Evolutionary conservation across 163 green algal genomes (phyloP).

Genomic region (Prototheca wickerhamii): DNA sequence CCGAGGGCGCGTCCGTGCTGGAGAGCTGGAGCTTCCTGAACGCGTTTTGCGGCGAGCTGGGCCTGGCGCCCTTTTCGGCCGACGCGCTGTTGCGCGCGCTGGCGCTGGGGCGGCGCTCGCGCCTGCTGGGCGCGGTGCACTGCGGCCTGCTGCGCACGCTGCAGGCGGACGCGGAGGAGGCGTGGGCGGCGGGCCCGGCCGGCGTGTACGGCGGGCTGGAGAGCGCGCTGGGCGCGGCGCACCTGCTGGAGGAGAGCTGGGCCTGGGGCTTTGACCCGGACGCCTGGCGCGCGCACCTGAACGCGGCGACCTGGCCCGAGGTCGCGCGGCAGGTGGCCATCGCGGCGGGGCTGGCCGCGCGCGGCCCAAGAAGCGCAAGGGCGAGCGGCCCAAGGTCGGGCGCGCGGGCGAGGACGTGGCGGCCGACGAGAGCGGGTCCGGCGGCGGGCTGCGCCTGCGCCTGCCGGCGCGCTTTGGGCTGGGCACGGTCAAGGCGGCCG

Average conservation of each 20-base stretch:
- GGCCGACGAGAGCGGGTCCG: conserved; percentile 23
- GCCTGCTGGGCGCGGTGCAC: conserved; percentile 58
- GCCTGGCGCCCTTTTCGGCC: conserved; percentile 21
- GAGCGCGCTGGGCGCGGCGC: background rate
- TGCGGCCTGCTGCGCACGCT: conserved; percentile 71
- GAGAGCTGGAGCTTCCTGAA: conserved; percentile 53
- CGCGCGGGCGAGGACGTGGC: conserved; percentile 66
- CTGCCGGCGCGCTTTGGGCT: conserved; percentile 49
- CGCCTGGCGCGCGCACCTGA: conserved; percentile 80
- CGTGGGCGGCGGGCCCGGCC: conserved; percentile 4
- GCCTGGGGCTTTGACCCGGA: conserved; percentile 90
- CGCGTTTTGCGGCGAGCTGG: conserved; percentile 51
- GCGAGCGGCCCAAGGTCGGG: conserved; percentile 40
- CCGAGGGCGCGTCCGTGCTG: conserved; percentile 42
- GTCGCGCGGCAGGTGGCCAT: conserved; percentile 77
- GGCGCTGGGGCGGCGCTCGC: conserved; percentile 33
- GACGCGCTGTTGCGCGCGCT: conserved; percentile 58
- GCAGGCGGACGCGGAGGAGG: conserved; percentile 63
- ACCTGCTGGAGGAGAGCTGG: conserved; percentile 70
- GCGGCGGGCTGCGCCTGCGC: conserved; percentile 22
- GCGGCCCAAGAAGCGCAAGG: conserved; percentile 19
- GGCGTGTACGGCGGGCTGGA: conserved; percentile 4
- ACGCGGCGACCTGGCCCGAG: conserved; percentile 85
- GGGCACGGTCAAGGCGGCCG: conserved; percentile 68
- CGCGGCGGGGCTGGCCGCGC: conserved; percentile 30